Base-by-base conservation (phyloP, 164 flowering plant species). In the Akebia trifoliata region DNA sequence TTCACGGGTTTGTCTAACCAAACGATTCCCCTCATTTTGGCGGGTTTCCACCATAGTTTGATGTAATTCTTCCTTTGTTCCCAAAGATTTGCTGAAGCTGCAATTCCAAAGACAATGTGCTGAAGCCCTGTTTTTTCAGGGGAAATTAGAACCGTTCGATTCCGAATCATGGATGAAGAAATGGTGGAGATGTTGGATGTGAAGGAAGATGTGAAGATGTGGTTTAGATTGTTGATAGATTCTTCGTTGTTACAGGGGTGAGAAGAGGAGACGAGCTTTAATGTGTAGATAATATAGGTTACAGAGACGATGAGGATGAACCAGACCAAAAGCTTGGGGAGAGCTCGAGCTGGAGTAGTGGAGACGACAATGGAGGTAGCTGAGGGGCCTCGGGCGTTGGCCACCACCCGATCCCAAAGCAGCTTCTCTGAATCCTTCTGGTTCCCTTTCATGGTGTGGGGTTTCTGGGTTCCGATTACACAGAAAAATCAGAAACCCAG, bases 211-310 rank as follows among this genome's bases (percentile, higher is more conserved):
- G 60, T 21, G 22, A 57, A 26, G 30, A 17, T 8, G 42, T 48
- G 60, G 37, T 20, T 42, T n/a, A 8, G 50, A 14, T 50, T 8
- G 35, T 17, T 25, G 8, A 15, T 34, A 26, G 44, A 30, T 20
- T 55, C 40, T 24, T 57, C 44, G n/a, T 26, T 18, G 24, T 11
- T 14, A 48, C 62, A 61, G 25, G 46, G n/a, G 4, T 38, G 50
- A 40, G 65, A 24, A 10, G 63, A 20, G 38, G 87, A 67, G 42
- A 90, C 61, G 50, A 87, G 78, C 68, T 78, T 85, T 34, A 85
- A 58, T 0, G 96, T 80, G 80, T 88, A 88, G 54, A 81, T 70
- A 12, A 84, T 52, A 57, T 83, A 91, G 15, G 96, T 76, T 47
- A 78, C 62, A 17, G 88, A 80, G 49, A 86, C 72, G 64, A 76